Evolutionary conservation across 805 yeast species (phyloP), one percentile per base, ranked within the genome.

Genomic region (Nakazawaea peltata): DNA sequence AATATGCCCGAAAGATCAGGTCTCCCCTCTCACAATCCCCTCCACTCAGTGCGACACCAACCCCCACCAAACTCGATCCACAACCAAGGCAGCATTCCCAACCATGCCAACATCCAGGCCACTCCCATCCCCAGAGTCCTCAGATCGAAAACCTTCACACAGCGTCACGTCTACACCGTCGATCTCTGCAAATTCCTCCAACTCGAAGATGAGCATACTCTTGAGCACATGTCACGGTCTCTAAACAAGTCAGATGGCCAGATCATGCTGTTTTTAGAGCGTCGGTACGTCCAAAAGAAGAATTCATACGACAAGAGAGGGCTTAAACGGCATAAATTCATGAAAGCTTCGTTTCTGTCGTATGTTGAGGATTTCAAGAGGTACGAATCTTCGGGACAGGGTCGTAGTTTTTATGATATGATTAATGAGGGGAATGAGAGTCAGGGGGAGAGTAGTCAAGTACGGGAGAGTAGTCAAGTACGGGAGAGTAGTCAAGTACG

Each of bases 111-210:
- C n/a, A n/a, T n/a, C n/a, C n/a, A n/a, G n/a, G n/a, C n/a, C n/a
- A n/a, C n/a, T n/a, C n/a, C n/a, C n/a, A n/a, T n/a, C n/a, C n/a
- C n/a, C n/a, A n/a, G n/a, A n/a, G n/a, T n/a, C n/a, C n/a, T n/a
- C n/a, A n/a, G 45, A 16, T 15, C 30, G 11, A 31, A 40, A 18
- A 32, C 40, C 2, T 59, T 57, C 32, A 37, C 47, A 17, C 59
- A 57, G 32, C 41, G 58, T 8, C 62, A 59, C 39, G 55, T 54
- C 8, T 58, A 51, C 35, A 56, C 61, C 0, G 53, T 54, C 1
- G 56, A 56, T 39, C 45, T 60, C 2, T 56, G 62, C 0, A 56
- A 49, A 17, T 56, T 52, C 33, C 39, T 59, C 16, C 45, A 44
- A 16, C 37, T 59, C 8, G 48, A 58, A 3, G 26, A 54, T 1